A percentile compares a stretch with the other conserved stretches of the same genome.
These are phyloP conservation scores for Chiua sp. DNA, from an alignment of 1,284 basidiomycete genomes.

Conservation along the genomic window DNA sequence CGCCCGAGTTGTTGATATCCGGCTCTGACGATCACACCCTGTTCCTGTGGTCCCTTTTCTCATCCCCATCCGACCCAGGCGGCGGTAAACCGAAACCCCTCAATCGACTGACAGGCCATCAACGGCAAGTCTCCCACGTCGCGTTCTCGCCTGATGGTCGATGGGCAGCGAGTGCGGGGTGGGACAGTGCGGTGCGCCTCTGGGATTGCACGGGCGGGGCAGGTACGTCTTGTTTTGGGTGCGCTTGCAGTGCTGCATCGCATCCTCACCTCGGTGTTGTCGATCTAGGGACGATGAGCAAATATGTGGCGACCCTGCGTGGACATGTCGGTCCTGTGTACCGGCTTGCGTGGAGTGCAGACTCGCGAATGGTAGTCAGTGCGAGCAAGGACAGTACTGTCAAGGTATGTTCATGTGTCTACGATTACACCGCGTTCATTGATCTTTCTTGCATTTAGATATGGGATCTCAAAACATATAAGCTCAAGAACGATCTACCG, in stretches of 20 bases:
- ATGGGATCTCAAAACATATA: constrained; percentile 95
- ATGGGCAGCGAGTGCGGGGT: constrained; percentile 90
- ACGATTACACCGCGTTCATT: not conserved
- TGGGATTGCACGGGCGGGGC: constrained; percentile 68
- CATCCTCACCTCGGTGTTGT: not conserved
- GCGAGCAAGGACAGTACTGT: constrained; percentile 96
- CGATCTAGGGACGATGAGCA: constrained; percentile 76
- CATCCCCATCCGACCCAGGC: constrained; percentile 43
- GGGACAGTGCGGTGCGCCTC: constrained; percentile 90
- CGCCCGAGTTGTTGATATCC: constrained; percentile 87
- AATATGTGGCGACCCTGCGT: constrained; percentile 89
- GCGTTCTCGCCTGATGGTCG: constrained; percentile 95
- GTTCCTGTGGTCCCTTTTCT: constrained; percentile 89
- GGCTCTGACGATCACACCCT: constrained; percentile 96
- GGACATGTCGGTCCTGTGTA: constrained; percentile 97
- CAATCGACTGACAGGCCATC: constrained; percentile 91
- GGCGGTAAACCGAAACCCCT: constrained; percentile 81
- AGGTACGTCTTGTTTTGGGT: constrained; percentile 12
- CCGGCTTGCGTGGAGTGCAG: constrained; percentile 93
- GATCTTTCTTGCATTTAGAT: constrained; percentile 56
- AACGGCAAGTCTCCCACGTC: constrained; percentile 95
- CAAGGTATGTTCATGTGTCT: constrained; percentile 64
- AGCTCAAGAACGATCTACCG: constrained; percentile 91
- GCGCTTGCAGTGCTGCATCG: not conserved
- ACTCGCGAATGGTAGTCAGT: constrained; percentile 90